Base-by-base conservation (phyloP, 768 basidiomycete species). In the Cantharellus anzutake region DNA sequence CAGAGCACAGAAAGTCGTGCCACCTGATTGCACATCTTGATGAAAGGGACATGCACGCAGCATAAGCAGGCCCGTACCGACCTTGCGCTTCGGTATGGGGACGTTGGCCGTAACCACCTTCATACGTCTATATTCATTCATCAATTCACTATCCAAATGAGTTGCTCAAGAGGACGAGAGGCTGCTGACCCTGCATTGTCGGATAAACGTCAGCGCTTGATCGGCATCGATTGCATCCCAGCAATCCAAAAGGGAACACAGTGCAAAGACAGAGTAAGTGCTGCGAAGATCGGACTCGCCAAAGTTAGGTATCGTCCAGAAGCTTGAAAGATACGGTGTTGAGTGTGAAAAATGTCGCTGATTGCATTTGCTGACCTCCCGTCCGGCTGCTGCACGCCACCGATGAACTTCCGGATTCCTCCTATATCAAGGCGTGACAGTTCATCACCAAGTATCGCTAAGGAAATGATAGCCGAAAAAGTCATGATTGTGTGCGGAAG, bases 1-100 rank as follows among this genome's bases (percentile, higher is more conserved):
- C 37, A 96, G 68, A 0, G 87, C 85, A 64, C 87, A 93, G 70
- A 97, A 98, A 1, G 94, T 96, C 16, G 91, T 86, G 4, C 94
- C 94, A 20, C 93, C 92, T 91, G 64, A 3, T 48, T 48, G 11
- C 4, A n/a, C 37, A 56, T 55, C 14, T 7, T 11, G 51, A n/a
- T 51, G 11, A 34, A n/a, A 59, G 53, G 41, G 58, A 44, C 42
- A 34, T 4, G 11, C n/a, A 44, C 11, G 42, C 20, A 29, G 20
- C 20, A 29, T 50, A 42, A 3, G 0, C 38, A 35, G 37, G 2
- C 20, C 2, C 20, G 20, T 86, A 90, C 92, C 11, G 11, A 55
- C 52, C 52, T 69, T 91, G 82, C 2, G 92, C 84, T 71, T 99
- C 94, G 50, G 82, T 78, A 51, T 75, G 78, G 0, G 90, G 83